These are phyloP conservation scores for Ilex paraguariensis DNA, from an alignment of 305 asterid species.

Conservation along the genomic window DNA sequence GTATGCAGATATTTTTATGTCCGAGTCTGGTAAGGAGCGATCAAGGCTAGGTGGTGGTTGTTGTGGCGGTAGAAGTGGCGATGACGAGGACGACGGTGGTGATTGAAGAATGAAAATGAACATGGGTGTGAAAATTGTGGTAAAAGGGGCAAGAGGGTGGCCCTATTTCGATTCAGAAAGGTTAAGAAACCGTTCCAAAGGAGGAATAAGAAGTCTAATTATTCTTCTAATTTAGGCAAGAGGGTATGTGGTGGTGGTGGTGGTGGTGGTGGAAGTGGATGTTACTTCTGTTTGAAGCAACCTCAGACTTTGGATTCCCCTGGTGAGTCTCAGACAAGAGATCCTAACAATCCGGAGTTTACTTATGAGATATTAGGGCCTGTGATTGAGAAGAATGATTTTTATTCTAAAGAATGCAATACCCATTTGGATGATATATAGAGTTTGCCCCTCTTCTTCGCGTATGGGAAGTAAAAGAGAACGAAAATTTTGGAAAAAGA, in stretches of 20 bases:
- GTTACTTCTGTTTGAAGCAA: conserved; percentile 41
- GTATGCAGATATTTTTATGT: conserved; percentile 8
- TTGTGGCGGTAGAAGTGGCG: conserved; percentile 1
- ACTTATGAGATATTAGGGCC: conserved; percentile 50
- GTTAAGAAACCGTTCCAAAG: background rate
- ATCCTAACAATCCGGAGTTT: conserved; percentile 73
- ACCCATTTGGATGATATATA: conserved; percentile 56
- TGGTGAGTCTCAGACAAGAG: conserved; percentile 72
- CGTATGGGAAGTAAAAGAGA: background rate
- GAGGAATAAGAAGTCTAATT: background rate
- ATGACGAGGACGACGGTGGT: background rate
- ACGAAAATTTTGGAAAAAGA: background rate
- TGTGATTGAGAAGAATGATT: conserved; percentile 79
- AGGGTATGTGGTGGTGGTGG: too few species aligned
- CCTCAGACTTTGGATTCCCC: conserved; percentile 52
- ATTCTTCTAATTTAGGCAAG: too few species aligned
- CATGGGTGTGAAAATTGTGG: conserved; percentile 1
- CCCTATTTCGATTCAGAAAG: conserved; percentile 11
- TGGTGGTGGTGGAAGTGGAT: conserved; percentile 4
- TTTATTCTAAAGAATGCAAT: conserved; percentile 67
- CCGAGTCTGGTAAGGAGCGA: conserved; percentile 9
- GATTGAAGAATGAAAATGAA: background rate
- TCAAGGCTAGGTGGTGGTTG: conserved; percentile 1
- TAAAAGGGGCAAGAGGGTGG: conserved; percentile 10
- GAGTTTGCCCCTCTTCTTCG: background rate